A percentile compares a stretch with the other conserved stretches of the same genome.
phyloP scores from a whole-genome alignment of 108 stramenopile genomes.

The Chaetoceros tenuissimus region DNA sequence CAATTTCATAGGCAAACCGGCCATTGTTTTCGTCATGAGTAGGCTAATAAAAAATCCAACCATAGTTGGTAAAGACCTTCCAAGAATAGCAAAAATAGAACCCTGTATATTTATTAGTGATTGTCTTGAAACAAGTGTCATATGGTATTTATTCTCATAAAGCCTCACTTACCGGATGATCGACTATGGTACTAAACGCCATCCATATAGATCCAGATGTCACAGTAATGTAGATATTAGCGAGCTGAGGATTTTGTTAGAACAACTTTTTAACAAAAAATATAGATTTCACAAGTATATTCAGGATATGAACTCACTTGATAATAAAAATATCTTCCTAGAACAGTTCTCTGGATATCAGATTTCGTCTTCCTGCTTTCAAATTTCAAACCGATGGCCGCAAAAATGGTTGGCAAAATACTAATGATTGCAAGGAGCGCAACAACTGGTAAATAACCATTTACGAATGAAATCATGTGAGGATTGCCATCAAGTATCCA shows the following conservation, averaged over 20 bases:
- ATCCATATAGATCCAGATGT: constrained; percentile 73
- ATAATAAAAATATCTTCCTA: constrained; percentile 82
- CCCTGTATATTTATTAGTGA: too few relatives aligned
- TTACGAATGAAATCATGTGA: constrained; percentile 58
- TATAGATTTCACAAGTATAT: neutral
- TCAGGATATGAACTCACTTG: constrained; percentile 14
- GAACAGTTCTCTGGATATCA: constrained; percentile 72
- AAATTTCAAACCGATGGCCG: constrained; percentile 57
- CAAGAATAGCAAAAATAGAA: constrained; percentile 65
- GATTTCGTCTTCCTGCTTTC: constrained; percentile 71
- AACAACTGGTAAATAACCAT: constrained; percentile 87
- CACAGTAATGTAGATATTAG: constrained; percentile 83
- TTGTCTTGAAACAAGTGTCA: too few relatives aligned
- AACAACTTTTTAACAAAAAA: constrained; percentile 2
- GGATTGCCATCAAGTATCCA: constrained; percentile 29
- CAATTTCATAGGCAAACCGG: constrained; percentile 74
- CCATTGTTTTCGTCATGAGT: constrained; percentile 79
- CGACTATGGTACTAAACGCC: constrained; percentile 61
- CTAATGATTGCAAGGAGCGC: constrained; percentile 61
- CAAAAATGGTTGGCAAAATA: constrained; percentile 72
- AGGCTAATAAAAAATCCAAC: constrained; percentile 82
- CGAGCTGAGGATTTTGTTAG: constrained; percentile 15
- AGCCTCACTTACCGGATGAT: constrained; percentile 66
- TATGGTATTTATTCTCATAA: too few relatives aligned
- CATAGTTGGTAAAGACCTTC: constrained; percentile 60